Percentiles rank a stretch among this genome's conserved stretches.
phyloP scores from a whole-genome alignment of 73 alveolate species.

The Uronychia setigera region DNA sequence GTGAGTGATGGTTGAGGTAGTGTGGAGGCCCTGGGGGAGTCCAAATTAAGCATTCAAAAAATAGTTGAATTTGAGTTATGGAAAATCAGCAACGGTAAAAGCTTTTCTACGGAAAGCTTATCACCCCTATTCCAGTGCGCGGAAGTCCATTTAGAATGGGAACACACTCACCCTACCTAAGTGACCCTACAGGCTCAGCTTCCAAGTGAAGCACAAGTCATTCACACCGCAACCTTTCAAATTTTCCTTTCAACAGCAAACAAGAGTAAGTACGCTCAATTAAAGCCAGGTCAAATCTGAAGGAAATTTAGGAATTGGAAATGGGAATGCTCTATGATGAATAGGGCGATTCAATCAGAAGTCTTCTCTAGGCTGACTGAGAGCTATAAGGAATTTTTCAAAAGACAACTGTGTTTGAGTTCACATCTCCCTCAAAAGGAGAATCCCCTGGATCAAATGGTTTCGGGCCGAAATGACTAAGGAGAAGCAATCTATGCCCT shows the following conservation, averaged over 20 bases:
- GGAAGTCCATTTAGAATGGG: not conserved
- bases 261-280: not conserved
- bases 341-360: not conserved
- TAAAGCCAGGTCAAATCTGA: not conserved
- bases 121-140: not conserved
- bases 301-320: not conserved
- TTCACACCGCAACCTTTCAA: not conserved
- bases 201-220: not conserved
- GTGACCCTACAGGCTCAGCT: not conserved
- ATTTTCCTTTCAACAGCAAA: not conserved
- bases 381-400: not conserved
- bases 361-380: not conserved
- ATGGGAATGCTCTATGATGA: not conserved
- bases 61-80: not conserved
- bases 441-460: not conserved
- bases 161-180: not conserved
- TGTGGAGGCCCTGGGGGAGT: no score
- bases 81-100: not conserved
- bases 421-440: not conserved
- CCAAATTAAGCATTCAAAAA: no score
- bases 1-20: no score
- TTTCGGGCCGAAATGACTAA: not conserved
- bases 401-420: not conserved
- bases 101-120: not conserved
- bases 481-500: not conserved